These are phyloP conservation scores for Agastache rugosa DNA, from an alignment of 257 asterid species.

Conservation along the genomic window DNA sequence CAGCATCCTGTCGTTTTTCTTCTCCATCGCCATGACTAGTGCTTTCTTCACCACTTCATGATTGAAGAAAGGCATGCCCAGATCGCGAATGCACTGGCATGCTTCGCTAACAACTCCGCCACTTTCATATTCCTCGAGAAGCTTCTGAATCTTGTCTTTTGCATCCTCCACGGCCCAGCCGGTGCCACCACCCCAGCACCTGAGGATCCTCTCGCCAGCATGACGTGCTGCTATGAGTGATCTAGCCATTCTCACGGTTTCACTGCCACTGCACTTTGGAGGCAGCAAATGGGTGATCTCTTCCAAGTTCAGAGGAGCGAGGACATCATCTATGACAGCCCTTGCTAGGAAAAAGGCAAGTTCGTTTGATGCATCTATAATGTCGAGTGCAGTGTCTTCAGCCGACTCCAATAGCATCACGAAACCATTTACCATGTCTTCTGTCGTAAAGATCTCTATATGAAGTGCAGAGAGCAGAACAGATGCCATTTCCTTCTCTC, in stretches of 20 bases:
- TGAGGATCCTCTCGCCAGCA: conserved; percentile 97
- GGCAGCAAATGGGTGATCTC: conserved; percentile 71
- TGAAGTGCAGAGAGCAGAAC: conserved; percentile 89
- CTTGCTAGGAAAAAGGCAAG: conserved; percentile 90
- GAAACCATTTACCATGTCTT: conserved; percentile 86
- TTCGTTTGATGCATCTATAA: conserved; percentile 86
- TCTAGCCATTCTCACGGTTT: conserved; percentile 76
- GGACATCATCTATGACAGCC: conserved; percentile 91
- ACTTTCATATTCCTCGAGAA: conserved; percentile 93
- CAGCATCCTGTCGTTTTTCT: conserved; percentile 92
- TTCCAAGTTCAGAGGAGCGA: conserved; percentile 85
- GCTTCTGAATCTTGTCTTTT: conserved; percentile 94
- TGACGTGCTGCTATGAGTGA: conserved; percentile 89
- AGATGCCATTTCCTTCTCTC: conserved; percentile 98
- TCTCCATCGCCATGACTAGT: conserved; percentile 99
- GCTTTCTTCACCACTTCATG: conserved; percentile 99
- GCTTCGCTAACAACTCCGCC: conserved; percentile 89
- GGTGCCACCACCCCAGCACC: conserved; percentile 99
- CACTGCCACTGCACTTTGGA: conserved; percentile 75
- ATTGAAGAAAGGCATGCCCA: conserved; percentile 90
- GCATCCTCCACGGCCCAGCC: conserved; percentile 99
- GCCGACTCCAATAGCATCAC: conserved; percentile 89
- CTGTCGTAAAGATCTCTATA: conserved; percentile 84
- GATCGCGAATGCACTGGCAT: conserved; percentile 93
- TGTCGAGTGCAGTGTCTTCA: conserved; percentile 92